These are phyloP conservation scores for Whalleya microplaca DNA, from an alignment of 2,329 filamentous ascomycete species.

Conservation along the genomic window DNA sequence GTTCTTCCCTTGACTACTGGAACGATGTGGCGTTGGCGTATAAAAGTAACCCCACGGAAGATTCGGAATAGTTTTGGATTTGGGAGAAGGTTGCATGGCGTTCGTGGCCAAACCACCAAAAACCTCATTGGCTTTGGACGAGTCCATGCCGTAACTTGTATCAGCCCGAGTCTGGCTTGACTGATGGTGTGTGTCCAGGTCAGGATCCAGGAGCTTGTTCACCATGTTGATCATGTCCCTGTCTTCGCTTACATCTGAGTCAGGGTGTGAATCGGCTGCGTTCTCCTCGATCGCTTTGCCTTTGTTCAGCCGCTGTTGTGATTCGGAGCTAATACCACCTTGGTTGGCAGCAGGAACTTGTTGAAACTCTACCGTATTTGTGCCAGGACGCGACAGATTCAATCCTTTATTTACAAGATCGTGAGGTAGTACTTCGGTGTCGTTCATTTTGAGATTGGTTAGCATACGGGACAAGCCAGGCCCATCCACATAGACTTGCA, in stretches of 20 bases:
- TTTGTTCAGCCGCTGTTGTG: constrained; percentile 10
- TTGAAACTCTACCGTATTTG: background rate
- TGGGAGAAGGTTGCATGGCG: constrained; percentile 39
- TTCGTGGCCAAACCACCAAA: constrained; percentile 47
- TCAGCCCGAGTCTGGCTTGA: constrained; percentile 41
- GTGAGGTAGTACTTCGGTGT: constrained; percentile 13
- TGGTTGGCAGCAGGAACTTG: constrained; percentile 6
- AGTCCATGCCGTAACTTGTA: constrained; percentile 60
- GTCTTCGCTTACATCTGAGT: constrained; percentile 38
- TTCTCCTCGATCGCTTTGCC: constrained; percentile 17
- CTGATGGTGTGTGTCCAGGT: constrained; percentile 30
- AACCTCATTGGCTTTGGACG: constrained; percentile 53
- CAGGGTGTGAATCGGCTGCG: constrained; percentile 19
- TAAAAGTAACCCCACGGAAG: constrained; percentile 58
- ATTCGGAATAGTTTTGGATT: constrained; percentile 43
- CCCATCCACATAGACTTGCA: constrained; percentile 20
- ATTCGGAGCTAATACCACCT: background rate
- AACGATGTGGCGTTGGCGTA: constrained; percentile 30
- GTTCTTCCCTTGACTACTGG: constrained; percentile 28
- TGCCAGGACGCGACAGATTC: background rate
- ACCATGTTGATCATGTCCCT: constrained; percentile 48
- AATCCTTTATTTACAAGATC: constrained; percentile 3
- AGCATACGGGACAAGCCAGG: constrained; percentile 28
- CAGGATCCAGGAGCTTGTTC: constrained; percentile 41
- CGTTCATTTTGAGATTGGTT: constrained; percentile 27